Conservation (phyloP, 2,329 filamentous ascomycete species). For the Arthrobotrys sinensis region DNA sequence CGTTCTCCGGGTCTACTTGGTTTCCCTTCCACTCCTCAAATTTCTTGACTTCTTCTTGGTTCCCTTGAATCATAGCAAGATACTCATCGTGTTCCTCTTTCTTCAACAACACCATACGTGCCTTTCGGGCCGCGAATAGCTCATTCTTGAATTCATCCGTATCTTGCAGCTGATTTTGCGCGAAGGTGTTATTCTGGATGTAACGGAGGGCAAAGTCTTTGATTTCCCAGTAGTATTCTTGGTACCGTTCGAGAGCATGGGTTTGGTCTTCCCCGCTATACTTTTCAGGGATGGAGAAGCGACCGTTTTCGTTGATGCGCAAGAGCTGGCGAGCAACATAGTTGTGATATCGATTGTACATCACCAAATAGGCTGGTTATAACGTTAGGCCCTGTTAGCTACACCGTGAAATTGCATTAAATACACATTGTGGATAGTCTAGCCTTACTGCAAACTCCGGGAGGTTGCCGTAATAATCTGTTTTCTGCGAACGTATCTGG, state of each 20-base stretch:
- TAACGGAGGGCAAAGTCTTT: slow-evolving; percentile 54
- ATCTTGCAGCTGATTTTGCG: slow-evolving; percentile 41
- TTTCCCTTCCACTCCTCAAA: slow-evolving; percentile 48
- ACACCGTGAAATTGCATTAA: too few relatives aligned
- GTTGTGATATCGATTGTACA: slow-evolving; percentile 81
- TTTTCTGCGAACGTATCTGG: slow-evolving; percentile 79
- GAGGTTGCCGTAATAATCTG: slow-evolving; percentile 77
- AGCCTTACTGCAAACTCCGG: slow-evolving; percentile 77
- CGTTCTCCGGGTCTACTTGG: slow-evolving; percentile 13
- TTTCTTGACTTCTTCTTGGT: slow-evolving; percentile 66
- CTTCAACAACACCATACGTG: slow-evolving; percentile 29
- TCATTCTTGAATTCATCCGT: slow-evolving; percentile 44
- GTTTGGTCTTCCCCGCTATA: slow-evolving; percentile 67
- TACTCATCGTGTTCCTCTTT: slow-evolving; percentile 50
- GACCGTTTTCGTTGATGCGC: slow-evolving; percentile 77
- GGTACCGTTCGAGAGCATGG: slow-evolving; percentile 66
- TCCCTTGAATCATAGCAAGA: slow-evolving; percentile 56
- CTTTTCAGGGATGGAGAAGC: slow-evolving; percentile 71
- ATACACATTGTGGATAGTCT: too few relatives aligned
- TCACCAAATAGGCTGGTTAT: slow-evolving; percentile 71
- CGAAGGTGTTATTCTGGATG: slow-evolving; percentile 48
- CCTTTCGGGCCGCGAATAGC: slow-evolving; percentile 35
- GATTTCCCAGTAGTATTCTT: slow-evolving; percentile 66
- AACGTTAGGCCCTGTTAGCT: background rate
- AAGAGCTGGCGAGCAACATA: slow-evolving; percentile 76